Conservation (phyloP, 1,284 basidiomycete species). For the Pseudozyma sp. region DNA sequence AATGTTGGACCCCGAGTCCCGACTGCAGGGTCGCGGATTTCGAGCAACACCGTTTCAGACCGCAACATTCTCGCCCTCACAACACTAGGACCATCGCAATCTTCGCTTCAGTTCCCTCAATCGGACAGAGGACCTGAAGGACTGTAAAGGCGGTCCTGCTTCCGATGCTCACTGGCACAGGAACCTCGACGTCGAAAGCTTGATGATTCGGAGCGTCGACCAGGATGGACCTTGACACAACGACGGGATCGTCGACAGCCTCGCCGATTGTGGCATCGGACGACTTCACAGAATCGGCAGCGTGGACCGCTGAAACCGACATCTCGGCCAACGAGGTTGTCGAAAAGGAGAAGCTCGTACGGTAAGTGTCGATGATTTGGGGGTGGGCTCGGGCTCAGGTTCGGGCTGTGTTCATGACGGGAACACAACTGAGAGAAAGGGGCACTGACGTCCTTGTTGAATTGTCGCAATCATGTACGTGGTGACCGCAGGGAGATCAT, state of each 20-base stretch:
- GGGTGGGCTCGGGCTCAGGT: too few species aligned
- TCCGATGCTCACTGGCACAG: not conserved
- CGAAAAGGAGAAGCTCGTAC: conserved; percentile 65
- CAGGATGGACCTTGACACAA: conserved; percentile 20
- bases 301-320: conserved; percentile 61
- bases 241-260: conserved; percentile 20
- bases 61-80: not conserved
- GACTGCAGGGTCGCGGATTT: too few species aligned
- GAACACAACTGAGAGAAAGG: not conserved
- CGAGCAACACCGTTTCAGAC: too few species aligned
- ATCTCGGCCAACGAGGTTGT: conserved; percentile 65
- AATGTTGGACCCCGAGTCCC: not conserved
- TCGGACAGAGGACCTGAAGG: too few species aligned
- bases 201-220: not conserved
- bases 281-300: conserved; percentile 49
- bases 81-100: not conserved
- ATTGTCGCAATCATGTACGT: not conserved
- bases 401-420: too few species aligned
- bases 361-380: conserved; percentile 35
- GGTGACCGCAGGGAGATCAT: conserved; percentile 53
- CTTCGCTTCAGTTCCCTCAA: too few species aligned
- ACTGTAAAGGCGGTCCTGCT: not conserved
- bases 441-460: not conserved
- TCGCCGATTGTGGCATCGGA: conserved; percentile 40
- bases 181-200: not conserved